Conservation (phyloP, 495 filamentous ascomycete species). For the Hypoxylon crocopeplum region DNA sequence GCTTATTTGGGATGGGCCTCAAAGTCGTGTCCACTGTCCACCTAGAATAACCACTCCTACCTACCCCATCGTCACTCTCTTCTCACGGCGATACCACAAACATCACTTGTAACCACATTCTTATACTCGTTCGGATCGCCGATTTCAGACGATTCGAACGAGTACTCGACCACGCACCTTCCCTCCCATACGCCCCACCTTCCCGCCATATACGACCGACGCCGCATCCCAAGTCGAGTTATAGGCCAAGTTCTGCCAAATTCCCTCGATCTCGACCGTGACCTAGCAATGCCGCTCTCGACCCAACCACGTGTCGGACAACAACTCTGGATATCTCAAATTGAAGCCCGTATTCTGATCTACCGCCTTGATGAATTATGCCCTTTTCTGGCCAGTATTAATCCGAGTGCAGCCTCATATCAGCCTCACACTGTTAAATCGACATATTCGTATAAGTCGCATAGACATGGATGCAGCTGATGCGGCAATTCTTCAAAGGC, state of each 20-base stretch:
- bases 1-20: constrained; percentile 46
- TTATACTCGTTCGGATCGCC: constrained; percentile 54
- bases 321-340: constrained; percentile 8
- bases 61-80: constrained; percentile 40
- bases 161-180: constrained; percentile 21
- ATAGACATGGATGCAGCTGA: constrained; percentile 10
- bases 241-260: constrained; percentile 22
- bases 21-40: constrained; percentile 43
- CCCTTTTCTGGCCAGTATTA: constrained; percentile 3
- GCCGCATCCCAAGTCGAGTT: constrained; percentile 1
- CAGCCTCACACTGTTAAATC: constrained; percentile 5
- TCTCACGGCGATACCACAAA: constrained; percentile 23
- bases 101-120: constrained; percentile 35
- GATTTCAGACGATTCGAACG: constrained; percentile 31
- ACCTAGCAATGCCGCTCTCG: not conserved
- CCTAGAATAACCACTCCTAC: constrained; percentile 42
- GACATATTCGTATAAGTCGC: constrained; percentile 34
- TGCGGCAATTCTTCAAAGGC: constrained; percentile 7
- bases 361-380: constrained; percentile 8
- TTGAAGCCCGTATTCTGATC: constrained; percentile 4
- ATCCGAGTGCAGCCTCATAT: constrained; percentile 36
- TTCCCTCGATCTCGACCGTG: constrained; percentile 38
- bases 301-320: constrained; percentile 20
- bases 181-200: not conserved
- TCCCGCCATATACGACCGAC: constrained; percentile 6